phyloP scores from a whole-genome alignment of 2,329 filamentous ascomycete species.

The Aureobasidium lini region DNA sequence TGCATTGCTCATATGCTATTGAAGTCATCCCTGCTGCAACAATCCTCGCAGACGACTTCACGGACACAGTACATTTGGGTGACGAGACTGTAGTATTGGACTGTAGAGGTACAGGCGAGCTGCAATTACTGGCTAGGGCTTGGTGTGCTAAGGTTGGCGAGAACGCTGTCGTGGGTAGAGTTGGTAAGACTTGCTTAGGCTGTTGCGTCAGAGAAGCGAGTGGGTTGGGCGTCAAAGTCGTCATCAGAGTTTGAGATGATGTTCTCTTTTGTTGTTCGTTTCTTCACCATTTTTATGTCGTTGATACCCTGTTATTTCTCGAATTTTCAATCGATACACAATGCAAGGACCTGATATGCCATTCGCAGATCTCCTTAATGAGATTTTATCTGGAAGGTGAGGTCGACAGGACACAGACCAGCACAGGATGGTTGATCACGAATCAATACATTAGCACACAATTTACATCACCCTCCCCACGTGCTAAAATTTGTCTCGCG shows the following conservation, averaged over 20 bases:
- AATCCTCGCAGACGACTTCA: slow-evolving; percentile 17
- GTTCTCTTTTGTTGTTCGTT: background rate
- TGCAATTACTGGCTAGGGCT: slow-evolving; percentile 64
- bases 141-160: slow-evolving; percentile 67
- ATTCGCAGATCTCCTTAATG: too few relatives aligned
- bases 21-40: slow-evolving; percentile 28
- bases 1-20: slow-evolving; percentile 33
- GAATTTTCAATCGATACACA: too few relatives aligned
- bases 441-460: too few relatives aligned
- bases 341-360: too few relatives aligned
- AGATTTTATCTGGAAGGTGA: too few relatives aligned
- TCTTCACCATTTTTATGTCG: background rate
- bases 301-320: background rate
- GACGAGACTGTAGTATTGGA: slow-evolving; percentile 37
- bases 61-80: slow-evolving; percentile 17
- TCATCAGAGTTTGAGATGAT: slow-evolving; percentile 39
- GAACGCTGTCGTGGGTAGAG: slow-evolving; percentile 64
- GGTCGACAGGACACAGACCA: too few relatives aligned
- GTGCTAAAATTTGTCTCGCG: too few relatives aligned
- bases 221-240: slow-evolving; percentile 60
- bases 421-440: too few relatives aligned
- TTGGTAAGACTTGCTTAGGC: slow-evolving; percentile 60
- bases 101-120: slow-evolving; percentile 52
- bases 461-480: too few relatives aligned
- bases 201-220: slow-evolving; percentile 70